Evolutionary conservation across 768 basidiomycete genomes (phyloP).

Genomic region (Rhodotorula paludigena): DNA sequence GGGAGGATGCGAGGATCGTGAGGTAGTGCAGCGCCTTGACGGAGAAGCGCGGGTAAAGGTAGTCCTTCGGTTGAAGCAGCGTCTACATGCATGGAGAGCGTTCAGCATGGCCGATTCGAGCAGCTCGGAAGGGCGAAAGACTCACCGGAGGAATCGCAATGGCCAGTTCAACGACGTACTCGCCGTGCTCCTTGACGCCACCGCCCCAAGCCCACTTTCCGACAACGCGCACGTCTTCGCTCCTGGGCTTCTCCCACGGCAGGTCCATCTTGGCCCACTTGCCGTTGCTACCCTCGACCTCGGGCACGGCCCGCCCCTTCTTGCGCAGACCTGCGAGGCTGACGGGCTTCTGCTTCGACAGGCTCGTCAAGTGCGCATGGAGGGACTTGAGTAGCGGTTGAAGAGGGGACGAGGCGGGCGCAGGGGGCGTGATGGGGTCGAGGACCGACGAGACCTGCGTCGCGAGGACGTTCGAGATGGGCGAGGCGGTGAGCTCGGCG

Average conservation of each 20-base stretch:
- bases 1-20: conserved; percentile 63
- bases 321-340: conserved; percentile 25
- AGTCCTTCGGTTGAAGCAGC: conserved; percentile 95
- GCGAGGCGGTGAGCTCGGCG: conserved; percentile 37
- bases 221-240: conserved; percentile 33
- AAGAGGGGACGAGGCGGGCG: conserved; percentile 21
- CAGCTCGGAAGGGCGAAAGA: not conserved
- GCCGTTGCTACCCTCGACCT: conserved; percentile 31
- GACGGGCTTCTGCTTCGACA: conserved; percentile 20
- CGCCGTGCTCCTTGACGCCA: conserved; percentile 34
- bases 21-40: conserved; percentile 89
- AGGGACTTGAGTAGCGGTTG: conserved; percentile 35
- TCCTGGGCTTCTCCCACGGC: conserved; percentile 30
- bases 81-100: conserved; percentile 37
- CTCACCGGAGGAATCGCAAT: conserved; percentile 40
- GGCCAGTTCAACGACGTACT: conserved; percentile 36
- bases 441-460: conserved; percentile 25
- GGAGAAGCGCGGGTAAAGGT: conserved; percentile 79
- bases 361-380: conserved; percentile 23
- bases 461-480: conserved; percentile 35
- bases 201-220: conserved; percentile 40
- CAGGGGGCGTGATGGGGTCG: conserved; percentile 25
- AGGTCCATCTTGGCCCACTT: conserved; percentile 31
- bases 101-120: not conserved
- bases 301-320: conserved; percentile 27